These are phyloP conservation scores for Penicillium cosmopolitanum DNA, from an alignment of 495 filamentous ascomycete genomes.

Conservation along the genomic window DNA sequence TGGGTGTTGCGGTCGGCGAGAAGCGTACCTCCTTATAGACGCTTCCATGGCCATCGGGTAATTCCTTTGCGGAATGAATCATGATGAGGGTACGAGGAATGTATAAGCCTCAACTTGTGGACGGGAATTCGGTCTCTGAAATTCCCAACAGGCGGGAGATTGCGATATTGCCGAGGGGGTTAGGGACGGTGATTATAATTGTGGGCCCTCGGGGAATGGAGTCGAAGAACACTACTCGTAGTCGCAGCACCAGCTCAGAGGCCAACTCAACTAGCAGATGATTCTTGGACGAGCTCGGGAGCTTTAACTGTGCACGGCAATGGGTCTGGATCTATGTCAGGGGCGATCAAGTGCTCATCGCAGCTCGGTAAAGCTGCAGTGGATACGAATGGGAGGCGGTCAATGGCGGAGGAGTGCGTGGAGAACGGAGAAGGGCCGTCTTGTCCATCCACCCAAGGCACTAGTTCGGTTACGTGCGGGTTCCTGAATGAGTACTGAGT, in stretches of 20 bases:
- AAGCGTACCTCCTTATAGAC: constrained; percentile 55
- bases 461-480: constrained; percentile 12
- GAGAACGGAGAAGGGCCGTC: neutral
- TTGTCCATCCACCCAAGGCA: constrained; percentile 3
- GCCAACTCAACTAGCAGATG: constrained; percentile 11
- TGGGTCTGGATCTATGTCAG: constrained; percentile 9
- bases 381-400: constrained; percentile 20
- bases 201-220: neutral
- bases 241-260: neutral
- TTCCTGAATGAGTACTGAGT: constrained; percentile 6
- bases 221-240: neutral
- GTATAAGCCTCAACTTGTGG: neutral
- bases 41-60: constrained; percentile 44
- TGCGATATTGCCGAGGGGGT: constrained; percentile 2
- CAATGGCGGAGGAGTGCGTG: constrained; percentile 12
- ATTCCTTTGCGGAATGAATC: constrained; percentile 32
- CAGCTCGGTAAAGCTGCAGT: constrained; percentile 14
- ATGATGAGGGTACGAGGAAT: constrained; percentile 22
- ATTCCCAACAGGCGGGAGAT: neutral
- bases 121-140: neutral
- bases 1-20: constrained; percentile 46
- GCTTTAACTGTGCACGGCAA: neutral
- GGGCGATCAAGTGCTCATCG: constrained; percentile 3
- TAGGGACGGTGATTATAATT: neutral
- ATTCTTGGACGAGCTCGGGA: neutral